phyloP scores from a whole-genome alignment of 352 stramenopile genomes.

The Hyaloperonospora brassicae region DNA sequence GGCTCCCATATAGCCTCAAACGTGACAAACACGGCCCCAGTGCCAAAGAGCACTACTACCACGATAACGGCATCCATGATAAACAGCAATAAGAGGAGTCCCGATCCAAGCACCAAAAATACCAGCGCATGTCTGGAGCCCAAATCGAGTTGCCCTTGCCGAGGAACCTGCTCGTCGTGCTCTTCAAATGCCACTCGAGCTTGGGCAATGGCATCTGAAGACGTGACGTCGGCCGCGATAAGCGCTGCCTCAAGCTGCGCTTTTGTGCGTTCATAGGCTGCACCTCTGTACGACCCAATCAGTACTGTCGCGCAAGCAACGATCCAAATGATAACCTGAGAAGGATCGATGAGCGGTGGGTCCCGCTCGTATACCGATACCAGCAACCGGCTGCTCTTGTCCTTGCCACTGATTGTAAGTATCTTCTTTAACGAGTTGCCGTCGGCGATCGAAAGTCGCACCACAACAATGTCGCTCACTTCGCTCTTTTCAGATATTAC shows the following conservation, averaged over 20 bases:
- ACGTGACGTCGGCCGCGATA: constrained; percentile 39
- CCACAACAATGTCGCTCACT: constrained; percentile 52
- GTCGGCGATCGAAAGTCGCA: constrained; percentile 60
- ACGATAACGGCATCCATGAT: constrained; percentile 78
- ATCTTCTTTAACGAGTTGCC: constrained; percentile 44
- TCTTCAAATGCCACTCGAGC: constrained; percentile 46
- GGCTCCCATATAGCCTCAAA: constrained; percentile 56
- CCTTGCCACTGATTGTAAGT: constrained; percentile 18
- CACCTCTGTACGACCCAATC: constrained; percentile 62
- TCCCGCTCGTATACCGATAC: constrained; percentile 64
- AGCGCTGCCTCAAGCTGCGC: constrained; percentile 47
- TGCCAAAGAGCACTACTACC: constrained; percentile 58
- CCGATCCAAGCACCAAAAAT: constrained; percentile 88
- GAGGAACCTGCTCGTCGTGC: constrained; percentile 36
- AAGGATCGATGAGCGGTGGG: constrained; percentile 45
- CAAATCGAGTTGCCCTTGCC: constrained; percentile 83
- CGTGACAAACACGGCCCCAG: constrained; percentile 46
- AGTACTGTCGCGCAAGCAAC: constrained; percentile 68
- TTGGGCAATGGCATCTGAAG: constrained; percentile 42
- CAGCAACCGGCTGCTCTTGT: constrained; percentile 23
- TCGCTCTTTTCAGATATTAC: constrained; percentile 29
- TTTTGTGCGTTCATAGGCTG: constrained; percentile 55
- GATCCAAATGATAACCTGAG: constrained; percentile 69
- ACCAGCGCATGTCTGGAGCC: constrained; percentile 78
- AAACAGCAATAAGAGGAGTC: constrained; percentile 88